Conservation (phyloP, 2,329 filamentous ascomycete genomes). For the Shiraia sp. region DNA sequence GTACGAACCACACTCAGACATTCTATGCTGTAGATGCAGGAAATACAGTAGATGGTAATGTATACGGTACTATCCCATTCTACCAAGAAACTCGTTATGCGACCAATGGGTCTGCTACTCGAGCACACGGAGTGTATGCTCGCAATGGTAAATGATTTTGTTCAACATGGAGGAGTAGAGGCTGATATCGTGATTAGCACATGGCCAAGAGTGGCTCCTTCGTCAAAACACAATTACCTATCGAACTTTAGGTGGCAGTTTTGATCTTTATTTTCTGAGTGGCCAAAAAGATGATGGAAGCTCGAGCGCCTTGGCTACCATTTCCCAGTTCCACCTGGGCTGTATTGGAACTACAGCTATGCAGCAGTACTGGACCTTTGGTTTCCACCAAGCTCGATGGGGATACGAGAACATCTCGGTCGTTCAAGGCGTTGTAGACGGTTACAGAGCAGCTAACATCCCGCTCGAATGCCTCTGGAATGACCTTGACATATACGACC, state of each 20-base stretch:
- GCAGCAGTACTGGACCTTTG: constrained; percentile 69
- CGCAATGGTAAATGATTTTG: constrained; percentile 10
- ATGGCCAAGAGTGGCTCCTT: constrained; percentile 73
- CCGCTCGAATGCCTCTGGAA: constrained; percentile 51
- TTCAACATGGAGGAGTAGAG: not conserved
- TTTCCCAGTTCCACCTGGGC: constrained; percentile 63
- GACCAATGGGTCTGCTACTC: constrained; percentile 1
- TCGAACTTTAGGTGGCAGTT: constrained; percentile 71
- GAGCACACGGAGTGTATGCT: constrained; percentile 17
- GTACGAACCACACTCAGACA: constrained; percentile 68
- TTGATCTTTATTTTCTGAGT: constrained; percentile 77
- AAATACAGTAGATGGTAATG: constrained; percentile 14
- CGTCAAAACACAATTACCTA: constrained; percentile 66
- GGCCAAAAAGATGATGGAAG: constrained; percentile 70
- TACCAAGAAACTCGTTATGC: constrained; percentile 18
- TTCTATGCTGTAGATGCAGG: constrained; percentile 67
- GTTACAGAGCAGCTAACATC: constrained; percentile 57
- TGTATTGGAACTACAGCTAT: constrained; percentile 71
- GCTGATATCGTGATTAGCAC: constrained; percentile 49
- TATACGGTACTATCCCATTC: constrained; percentile 15
- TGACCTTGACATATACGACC: constrained; percentile 40
- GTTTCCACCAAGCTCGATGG: constrained; percentile 80
- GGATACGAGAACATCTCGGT: constrained; percentile 60
- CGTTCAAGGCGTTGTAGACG: constrained; percentile 47
- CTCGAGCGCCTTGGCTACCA: constrained; percentile 50